Percentiles rank a stretch among this genome's conserved stretches.
phyloP scores from a whole-genome alignment of 179 eudicot genomes.

The Corrigiola litoralis region DNA sequence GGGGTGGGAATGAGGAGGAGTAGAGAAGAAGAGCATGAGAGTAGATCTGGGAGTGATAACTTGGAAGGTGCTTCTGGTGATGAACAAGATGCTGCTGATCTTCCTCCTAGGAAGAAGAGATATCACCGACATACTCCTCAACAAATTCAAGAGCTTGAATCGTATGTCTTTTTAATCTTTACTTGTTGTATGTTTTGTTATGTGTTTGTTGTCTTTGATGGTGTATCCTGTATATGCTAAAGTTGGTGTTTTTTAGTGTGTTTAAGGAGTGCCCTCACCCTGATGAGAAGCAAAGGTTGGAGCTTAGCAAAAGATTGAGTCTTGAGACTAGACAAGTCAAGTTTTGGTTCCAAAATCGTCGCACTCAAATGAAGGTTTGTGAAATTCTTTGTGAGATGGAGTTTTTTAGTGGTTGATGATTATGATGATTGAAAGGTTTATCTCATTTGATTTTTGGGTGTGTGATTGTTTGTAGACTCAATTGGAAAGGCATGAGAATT shows the following conservation, averaged over 20 bases:
- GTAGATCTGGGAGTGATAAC: conserved; percentile 96
- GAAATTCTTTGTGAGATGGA: background rate
- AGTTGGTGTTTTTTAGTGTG: conserved; percentile 37
- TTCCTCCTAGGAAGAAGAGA: conserved; percentile 71
- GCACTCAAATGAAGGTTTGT: conserved; percentile 97
- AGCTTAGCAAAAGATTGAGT: conserved; percentile 79
- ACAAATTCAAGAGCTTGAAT: conserved; percentile 96
- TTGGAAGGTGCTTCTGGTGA: conserved; percentile 92
- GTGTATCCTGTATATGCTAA: background rate
- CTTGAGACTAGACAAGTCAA: conserved; percentile 93
- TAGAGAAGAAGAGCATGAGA: conserved; percentile 77
- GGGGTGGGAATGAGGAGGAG: conserved; percentile 49
- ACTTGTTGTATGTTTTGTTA: too few species aligned
- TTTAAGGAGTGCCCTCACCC: conserved; percentile 99
- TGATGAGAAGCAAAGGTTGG: conserved; percentile 96
- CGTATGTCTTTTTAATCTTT: conserved; percentile 36
- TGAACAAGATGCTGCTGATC: conserved; percentile 73
- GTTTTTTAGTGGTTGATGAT: background rate
- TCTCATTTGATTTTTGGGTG: background rate
- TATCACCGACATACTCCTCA: conserved; percentile 99
- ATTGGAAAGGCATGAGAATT: conserved; percentile 87
- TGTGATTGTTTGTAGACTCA: conserved; percentile 61
- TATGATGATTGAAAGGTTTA: background rate
- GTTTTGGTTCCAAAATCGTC: conserved; percentile 96
- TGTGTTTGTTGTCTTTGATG: background rate